These are phyloP conservation scores for Nidularia pulvinata DNA, from an alignment of 768 basidiomycete species.

Conservation along the genomic window DNA sequence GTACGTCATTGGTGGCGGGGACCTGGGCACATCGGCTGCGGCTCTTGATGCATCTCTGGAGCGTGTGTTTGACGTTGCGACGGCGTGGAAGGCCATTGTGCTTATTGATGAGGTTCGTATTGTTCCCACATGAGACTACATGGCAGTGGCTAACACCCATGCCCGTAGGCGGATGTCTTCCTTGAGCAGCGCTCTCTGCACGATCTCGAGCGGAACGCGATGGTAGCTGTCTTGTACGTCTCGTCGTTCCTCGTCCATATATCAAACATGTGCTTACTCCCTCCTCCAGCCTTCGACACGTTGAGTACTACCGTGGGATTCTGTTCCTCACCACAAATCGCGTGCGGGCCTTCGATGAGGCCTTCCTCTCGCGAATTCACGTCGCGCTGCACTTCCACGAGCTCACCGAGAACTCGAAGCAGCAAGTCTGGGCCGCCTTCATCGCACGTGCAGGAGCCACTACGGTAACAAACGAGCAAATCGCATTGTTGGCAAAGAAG, in stretches of 20 bases:
- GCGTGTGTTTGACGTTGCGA: constrained; percentile 49
- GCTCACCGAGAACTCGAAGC: constrained; percentile 48
- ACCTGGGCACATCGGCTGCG: constrained; percentile 46
- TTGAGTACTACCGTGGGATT: constrained; percentile 58
- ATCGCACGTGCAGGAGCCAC: constrained; percentile 42
- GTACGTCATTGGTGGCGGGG: constrained; percentile 55
- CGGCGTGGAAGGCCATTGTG: constrained; percentile 60
- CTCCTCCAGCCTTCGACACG: constrained; percentile 44
- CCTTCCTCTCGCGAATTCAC: constrained; percentile 68
- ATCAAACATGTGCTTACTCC: constrained; percentile 17
- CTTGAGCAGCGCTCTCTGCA: constrained; percentile 67
- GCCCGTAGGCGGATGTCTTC: constrained; percentile 62
- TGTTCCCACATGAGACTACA: neutral
- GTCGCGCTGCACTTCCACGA: constrained; percentile 67
- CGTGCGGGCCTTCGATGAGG: constrained; percentile 63
- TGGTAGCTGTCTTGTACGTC: constrained; percentile 67
- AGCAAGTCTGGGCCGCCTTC: constrained; percentile 67
- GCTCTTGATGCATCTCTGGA: constrained; percentile 43
- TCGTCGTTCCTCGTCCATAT: constrained; percentile 5
- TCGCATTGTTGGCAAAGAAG: constrained; percentile 43
- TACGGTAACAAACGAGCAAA: constrained; percentile 36
- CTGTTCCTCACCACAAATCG: constrained; percentile 59
- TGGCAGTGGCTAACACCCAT: constrained; percentile 4
- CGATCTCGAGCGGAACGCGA: constrained; percentile 66
- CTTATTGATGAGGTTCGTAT: constrained; percentile 47